phyloP scores from a whole-genome alignment of 164 flowering plant genomes.

The Houttuynia cordata region DNA sequence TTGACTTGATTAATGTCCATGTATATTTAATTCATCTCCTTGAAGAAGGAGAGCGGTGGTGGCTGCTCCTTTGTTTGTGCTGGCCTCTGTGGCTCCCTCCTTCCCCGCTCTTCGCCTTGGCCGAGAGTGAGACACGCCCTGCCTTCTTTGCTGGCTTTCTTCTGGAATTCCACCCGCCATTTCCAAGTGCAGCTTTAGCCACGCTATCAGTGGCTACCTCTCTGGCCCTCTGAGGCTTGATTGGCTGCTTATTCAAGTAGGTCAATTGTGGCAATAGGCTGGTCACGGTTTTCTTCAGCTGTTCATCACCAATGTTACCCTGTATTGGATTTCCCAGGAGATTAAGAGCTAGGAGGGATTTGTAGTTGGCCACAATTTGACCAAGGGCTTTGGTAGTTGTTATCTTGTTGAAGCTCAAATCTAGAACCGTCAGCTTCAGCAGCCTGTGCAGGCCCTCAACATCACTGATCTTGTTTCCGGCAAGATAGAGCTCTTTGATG shows the following conservation, averaged over 20 bases:
- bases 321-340: slow-evolving; percentile 78
- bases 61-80: slow-evolving; percentile 8
- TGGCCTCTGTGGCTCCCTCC: slow-evolving; percentile 25
- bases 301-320: slow-evolving; percentile 67
- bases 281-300: slow-evolving; percentile 56
- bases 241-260: slow-evolving; percentile 75
- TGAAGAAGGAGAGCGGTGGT: slow-evolving; percentile 1
- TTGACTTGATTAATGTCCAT: not conserved
- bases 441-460: slow-evolving; percentile 89
- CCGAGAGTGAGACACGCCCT: slow-evolving; percentile 23
- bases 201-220: slow-evolving; percentile 49
- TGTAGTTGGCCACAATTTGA: slow-evolving; percentile 83
- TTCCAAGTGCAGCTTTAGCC: slow-evolving; percentile 72
- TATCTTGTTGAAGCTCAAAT: slow-evolving; percentile 92
- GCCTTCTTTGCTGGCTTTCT: slow-evolving; percentile 31
- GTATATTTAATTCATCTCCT: not conserved
- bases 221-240: slow-evolving; percentile 63
- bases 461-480: slow-evolving; percentile 91
- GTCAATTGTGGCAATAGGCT: slow-evolving; percentile 73
- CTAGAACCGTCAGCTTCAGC: slow-evolving; percentile 67
- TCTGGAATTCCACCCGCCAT: slow-evolving; percentile 21
- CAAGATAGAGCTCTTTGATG: slow-evolving; percentile 79
- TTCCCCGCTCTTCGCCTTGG: slow-evolving; percentile 20
- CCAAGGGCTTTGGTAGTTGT: slow-evolving; percentile 75
- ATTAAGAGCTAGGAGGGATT: slow-evolving; percentile 64